phyloP scores from a whole-genome alignment of 2,329 filamentous ascomycete genomes.

The Hypoxylon sp. region DNA sequence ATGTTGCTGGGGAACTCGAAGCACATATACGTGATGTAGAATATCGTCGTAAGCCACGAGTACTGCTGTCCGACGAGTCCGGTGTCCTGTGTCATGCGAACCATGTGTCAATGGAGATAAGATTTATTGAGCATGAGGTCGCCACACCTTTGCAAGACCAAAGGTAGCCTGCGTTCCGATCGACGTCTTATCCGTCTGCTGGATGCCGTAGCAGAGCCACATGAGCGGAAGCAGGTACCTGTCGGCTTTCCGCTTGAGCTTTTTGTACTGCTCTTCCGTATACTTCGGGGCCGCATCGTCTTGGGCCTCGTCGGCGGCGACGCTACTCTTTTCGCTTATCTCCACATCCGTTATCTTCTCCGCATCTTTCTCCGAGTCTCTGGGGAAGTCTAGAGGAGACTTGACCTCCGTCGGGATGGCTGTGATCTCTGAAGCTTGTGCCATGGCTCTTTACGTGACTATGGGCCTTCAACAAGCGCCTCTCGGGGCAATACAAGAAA shows the following conservation, averaged over 20 bases:
- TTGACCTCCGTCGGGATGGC: constrained; percentile 44
- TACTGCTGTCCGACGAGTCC: constrained; percentile 55
- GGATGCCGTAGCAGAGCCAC: constrained; percentile 65
- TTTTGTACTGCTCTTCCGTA: constrained; percentile 58
- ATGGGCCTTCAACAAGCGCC: not conserved
- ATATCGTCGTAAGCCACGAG: constrained; percentile 55
- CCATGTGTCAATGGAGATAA: constrained; percentile 9
- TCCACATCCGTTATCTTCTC: constrained; percentile 39
- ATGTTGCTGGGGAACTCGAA: constrained; percentile 55
- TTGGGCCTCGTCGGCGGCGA: constrained; percentile 41
- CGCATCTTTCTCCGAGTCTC: constrained; percentile 36
- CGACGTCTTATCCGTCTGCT: constrained; percentile 64
- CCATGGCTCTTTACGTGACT: constrained; percentile 25
- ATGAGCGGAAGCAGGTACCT: constrained; percentile 63
- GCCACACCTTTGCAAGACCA: constrained; percentile 54
- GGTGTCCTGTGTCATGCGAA: constrained; percentile 46
- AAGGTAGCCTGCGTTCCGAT: constrained; percentile 59
- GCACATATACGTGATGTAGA: constrained; percentile 54
- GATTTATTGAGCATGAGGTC: not conserved
- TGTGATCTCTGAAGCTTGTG: constrained; percentile 43
- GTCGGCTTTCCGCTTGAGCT: constrained; percentile 60
- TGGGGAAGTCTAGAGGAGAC: constrained; percentile 37
- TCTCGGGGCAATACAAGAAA: not conserved
- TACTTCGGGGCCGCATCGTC: constrained; percentile 47
- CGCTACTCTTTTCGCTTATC: constrained; percentile 48